Conservation (phyloP, 345 rosid genomes). For the Euphorbia peplus region DNA sequence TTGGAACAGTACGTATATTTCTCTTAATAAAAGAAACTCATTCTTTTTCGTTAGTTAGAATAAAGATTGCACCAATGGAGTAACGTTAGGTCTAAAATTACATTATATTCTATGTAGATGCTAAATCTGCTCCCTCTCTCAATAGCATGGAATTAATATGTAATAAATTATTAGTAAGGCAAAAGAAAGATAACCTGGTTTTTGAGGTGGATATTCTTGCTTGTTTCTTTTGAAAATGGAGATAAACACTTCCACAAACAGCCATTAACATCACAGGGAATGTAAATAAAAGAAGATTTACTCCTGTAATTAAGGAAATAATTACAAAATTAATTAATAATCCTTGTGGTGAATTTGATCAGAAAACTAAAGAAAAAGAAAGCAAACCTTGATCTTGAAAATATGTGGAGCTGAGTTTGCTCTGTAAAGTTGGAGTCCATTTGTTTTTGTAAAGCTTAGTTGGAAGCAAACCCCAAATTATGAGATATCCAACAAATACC, state of each 20-base stretch:
- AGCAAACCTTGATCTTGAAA: conserved; percentile 54
- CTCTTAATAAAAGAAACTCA: too few species aligned
- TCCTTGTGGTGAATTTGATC: not conserved
- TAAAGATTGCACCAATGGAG: too few species aligned
- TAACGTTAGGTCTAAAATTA: too few species aligned
- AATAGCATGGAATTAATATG: too few species aligned
- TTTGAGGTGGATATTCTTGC: conserved; percentile 16
- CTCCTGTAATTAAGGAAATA: conserved; percentile 36
- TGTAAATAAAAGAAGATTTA: conserved; percentile 53
- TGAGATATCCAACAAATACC: conserved; percentile 48
- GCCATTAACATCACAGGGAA: conserved; percentile 62
- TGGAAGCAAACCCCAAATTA: conserved; percentile 52
- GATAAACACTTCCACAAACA: conserved; percentile 51
- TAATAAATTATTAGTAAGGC: too few species aligned
- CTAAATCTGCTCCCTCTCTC: too few species aligned
- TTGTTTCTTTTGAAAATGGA: conserved; percentile 45
- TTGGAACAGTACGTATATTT: too few species aligned
- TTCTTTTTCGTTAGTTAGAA: too few species aligned
- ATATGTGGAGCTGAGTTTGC: conserved; percentile 44
- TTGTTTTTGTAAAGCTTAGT: conserved; percentile 34
- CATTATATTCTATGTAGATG: too few species aligned
- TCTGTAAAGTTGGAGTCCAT: conserved; percentile 43
- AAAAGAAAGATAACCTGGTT: conserved; percentile 16
- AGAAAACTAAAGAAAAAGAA: not conserved
- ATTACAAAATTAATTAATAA: not conserved